Evolutionary conservation across 164 flowering plant species (phyloP).

Genomic region (Malania oleifera): DNA sequence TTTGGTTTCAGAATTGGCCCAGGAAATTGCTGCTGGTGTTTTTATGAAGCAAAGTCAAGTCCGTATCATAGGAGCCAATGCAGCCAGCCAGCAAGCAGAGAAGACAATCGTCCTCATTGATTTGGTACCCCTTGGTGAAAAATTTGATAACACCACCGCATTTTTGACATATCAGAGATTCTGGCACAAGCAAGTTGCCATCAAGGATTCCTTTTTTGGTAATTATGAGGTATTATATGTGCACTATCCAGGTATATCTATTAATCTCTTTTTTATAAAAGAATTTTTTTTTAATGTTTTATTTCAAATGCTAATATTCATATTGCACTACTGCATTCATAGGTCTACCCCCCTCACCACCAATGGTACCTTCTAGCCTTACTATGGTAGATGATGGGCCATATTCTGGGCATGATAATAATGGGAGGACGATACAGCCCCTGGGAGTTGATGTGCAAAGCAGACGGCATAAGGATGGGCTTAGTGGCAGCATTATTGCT

Average conservation of each 20-base stretch:
- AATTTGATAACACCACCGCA: slow-evolving; percentile 60
- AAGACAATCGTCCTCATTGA: slow-evolving; percentile 58
- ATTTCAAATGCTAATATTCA: background rate
- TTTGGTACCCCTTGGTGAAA: slow-evolving; percentile 61
- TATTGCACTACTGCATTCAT: slow-evolving; percentile 7
- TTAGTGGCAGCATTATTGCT: slow-evolving; percentile 51
- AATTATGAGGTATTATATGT: slow-evolving; percentile 69
- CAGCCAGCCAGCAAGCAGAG: slow-evolving; percentile 56
- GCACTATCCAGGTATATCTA: slow-evolving; percentile 54
- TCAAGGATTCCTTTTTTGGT: slow-evolving; percentile 49
- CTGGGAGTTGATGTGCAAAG: slow-evolving; percentile 72
- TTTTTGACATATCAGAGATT: slow-evolving; percentile 50
- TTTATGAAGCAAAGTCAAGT: slow-evolving; percentile 76
- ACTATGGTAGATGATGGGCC: slow-evolving; percentile 42
- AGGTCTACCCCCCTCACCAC: slow-evolving; percentile 77
- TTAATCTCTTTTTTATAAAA: background rate
- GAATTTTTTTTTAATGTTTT: background rate
- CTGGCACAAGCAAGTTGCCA: slow-evolving; percentile 52
- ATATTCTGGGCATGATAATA: slow-evolving; percentile 36
- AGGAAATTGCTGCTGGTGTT: slow-evolving; percentile 64
- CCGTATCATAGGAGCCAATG: slow-evolving; percentile 71
- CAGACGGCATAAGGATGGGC: slow-evolving; percentile 31
- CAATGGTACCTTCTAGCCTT: slow-evolving; percentile 40
- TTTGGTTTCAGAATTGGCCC: slow-evolving; percentile 66
- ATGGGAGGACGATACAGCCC: slow-evolving; percentile 53